Evolutionary conservation across 208 protist species (phyloP), one percentile per base, ranked within the genome.

Genomic region (Porcisia deanei): DNA sequence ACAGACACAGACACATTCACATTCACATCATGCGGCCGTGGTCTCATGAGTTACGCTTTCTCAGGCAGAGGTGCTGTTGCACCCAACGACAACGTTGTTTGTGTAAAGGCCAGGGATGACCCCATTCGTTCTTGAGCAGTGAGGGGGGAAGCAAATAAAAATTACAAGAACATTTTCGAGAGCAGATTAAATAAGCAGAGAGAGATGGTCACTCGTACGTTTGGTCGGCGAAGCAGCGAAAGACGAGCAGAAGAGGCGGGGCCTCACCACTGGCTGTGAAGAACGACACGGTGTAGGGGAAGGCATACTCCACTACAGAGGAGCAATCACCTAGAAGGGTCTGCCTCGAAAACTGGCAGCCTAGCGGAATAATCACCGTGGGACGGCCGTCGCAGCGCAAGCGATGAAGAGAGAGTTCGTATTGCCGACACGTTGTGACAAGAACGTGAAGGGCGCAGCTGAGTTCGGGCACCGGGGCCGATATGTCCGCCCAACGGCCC

Each of bases 181-280:
- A 71, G 66, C 66, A 71, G 66, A 57, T 14, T 20, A 30, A 71
- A 1, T 9, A 57, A 9, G 25, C 4, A 45, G n/a, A 71, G 66
- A 22, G 37, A 20, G 25, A 10, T 49, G 37, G 22, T 67, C 63
- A 67, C 63, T 30, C 63, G 63, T 52, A 10, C 9, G 47, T 47
- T 37, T 67, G 66, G 66, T 71, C 47, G 22, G 66, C 30, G n/a
- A 20, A 41, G 49, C 41, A 53, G 47, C 66, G 66, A n/a, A 71
- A 71, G 66, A 71, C 25, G 47, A 71, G 66, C 30, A 71, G 66
- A 14, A 71, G 47, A 53, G 66, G 66, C 39, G 66, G 47, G 8
- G n/a, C 49, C n/a, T 22, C 66, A 14, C 25, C 25, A 7, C 12
- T 57, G n/a, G 64, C 54, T 52, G 8, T 52, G 47, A 12, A 12